These are phyloP conservation scores for Cyberlindnera mycetangii DNA, from an alignment of 805 yeast species.

Conservation along the genomic window DNA sequence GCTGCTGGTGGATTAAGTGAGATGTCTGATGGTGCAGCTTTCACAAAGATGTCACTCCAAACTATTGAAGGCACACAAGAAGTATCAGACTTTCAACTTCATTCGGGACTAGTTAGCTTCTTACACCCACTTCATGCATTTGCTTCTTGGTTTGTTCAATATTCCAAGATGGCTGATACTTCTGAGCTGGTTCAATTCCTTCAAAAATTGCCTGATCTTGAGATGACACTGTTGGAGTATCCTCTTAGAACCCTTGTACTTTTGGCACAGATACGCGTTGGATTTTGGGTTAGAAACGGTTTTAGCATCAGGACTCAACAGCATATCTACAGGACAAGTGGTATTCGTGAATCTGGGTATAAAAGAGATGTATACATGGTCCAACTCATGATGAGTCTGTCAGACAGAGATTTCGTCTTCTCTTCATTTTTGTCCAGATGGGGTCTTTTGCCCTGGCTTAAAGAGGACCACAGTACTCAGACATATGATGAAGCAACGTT, in stretches of 20 bases:
- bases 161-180: constrained; percentile 29
- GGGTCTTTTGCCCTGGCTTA: constrained; percentile 57
- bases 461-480: constrained; percentile 39
- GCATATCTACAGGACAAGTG: constrained; percentile 72
- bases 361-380: constrained; percentile 71
- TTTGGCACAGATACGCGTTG: constrained; percentile 80
- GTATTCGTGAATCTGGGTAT: constrained; percentile 79
- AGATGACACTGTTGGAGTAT: constrained; percentile 48
- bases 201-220: constrained; percentile 12
- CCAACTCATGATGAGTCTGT: constrained; percentile 57
- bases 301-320: constrained; percentile 74
- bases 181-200: constrained; percentile 4
- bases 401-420: constrained; percentile 54
- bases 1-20: background rate
- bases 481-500: constrained; percentile 44
- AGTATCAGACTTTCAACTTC: constrained; percentile 41
- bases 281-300: constrained; percentile 95
- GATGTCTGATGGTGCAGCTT: constrained; percentile 11
- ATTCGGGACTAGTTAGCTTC: constrained; percentile 55
- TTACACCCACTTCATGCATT: constrained; percentile 80
- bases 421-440: constrained; percentile 65
- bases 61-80: constrained; percentile 25
- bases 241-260: constrained; percentile 75
- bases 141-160: constrained; percentile 67
- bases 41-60: constrained; percentile 14